These are phyloP conservation scores for Cicer cuneatum DNA, from an alignment of 306 rosid species.

Conservation along the genomic window DNA sequence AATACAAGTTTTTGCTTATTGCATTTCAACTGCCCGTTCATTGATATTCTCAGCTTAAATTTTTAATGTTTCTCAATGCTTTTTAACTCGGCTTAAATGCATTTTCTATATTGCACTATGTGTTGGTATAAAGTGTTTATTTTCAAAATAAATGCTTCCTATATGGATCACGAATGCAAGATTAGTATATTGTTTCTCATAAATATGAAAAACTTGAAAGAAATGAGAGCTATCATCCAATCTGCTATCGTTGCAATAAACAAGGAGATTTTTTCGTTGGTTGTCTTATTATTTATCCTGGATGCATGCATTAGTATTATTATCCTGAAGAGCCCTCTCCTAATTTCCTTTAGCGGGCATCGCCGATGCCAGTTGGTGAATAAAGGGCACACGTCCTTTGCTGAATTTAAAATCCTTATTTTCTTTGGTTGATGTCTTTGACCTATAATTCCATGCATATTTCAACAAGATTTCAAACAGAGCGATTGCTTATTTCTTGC, in stretches of 20 bases:
- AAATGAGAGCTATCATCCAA: too few relatives aligned
- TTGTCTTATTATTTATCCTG: neutral
- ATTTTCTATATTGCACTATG: slow-evolving; percentile 1
- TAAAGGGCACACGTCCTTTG: neutral
- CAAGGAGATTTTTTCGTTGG: neutral
- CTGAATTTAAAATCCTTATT: slow-evolving; percentile 20
- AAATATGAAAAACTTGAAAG: neutral
- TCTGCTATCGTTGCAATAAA: neutral
- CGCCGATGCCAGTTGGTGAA: neutral
- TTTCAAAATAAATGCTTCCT: neutral
- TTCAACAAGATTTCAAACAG: slow-evolving; percentile 27
- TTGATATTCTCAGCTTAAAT: neutral
- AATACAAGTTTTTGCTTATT: neutral
- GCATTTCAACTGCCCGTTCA: neutral
- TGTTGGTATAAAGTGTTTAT: neutral
- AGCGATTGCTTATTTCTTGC: slow-evolving; percentile 29
- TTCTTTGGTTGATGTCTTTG: slow-evolving; percentile 28
- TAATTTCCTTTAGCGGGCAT: neutral
- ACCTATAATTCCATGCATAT: slow-evolving; percentile 30
- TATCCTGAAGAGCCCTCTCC: neutral
- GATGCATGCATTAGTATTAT: neutral
- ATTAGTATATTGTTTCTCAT: neutral
- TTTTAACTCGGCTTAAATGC: neutral
- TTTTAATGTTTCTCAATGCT: neutral
- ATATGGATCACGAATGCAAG: neutral